Conservation (phyloP, 768 basidiomycete species). For the Phanerochaete carnosa region DNA sequence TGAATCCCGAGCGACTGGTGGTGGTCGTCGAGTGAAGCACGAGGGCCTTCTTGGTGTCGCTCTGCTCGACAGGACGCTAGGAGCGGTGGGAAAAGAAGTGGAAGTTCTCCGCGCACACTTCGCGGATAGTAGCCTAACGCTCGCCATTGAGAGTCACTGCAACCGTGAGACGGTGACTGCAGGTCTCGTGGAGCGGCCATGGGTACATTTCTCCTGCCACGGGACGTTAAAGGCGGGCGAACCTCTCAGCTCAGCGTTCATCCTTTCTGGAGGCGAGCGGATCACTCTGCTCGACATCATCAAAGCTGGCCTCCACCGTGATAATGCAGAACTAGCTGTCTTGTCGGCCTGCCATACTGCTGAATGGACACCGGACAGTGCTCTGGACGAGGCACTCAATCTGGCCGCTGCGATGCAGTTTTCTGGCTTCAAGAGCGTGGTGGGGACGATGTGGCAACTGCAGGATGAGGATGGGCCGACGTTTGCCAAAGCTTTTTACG, state of each 20-base stretch:
- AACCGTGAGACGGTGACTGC: slow-evolving; percentile 8
- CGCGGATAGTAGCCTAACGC: background rate
- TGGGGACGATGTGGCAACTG: too few relatives aligned
- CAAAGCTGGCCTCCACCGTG: slow-evolving; percentile 14
- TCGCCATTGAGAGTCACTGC: background rate
- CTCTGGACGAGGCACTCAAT: slow-evolving; percentile 36
- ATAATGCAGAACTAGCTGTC: slow-evolving; percentile 35
- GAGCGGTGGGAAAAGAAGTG: background rate
- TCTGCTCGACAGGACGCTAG: background rate
- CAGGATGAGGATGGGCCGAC: too few relatives aligned
- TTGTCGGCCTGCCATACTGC: slow-evolving; percentile 46
- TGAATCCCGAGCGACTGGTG: background rate
- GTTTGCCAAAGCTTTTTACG: too few relatives aligned
- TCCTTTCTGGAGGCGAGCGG: slow-evolving; percentile 19
- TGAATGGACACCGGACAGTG: slow-evolving; percentile 25
- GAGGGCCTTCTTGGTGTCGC: background rate
- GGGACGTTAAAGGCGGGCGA: slow-evolving; percentile 11
- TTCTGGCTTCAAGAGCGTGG: too few relatives aligned
- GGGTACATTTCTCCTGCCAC: slow-evolving; percentile 29
- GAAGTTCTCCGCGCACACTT: background rate
- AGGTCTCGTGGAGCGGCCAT: slow-evolving; percentile 4
- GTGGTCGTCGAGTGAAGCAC: slow-evolving; percentile 8
- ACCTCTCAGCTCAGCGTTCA: slow-evolving; percentile 28
- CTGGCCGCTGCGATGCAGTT: too few relatives aligned
- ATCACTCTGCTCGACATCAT: slow-evolving; percentile 18